phyloP scores from a whole-genome alignment of 768 basidiomycete species.

The Albatrellus ellisii region DNA sequence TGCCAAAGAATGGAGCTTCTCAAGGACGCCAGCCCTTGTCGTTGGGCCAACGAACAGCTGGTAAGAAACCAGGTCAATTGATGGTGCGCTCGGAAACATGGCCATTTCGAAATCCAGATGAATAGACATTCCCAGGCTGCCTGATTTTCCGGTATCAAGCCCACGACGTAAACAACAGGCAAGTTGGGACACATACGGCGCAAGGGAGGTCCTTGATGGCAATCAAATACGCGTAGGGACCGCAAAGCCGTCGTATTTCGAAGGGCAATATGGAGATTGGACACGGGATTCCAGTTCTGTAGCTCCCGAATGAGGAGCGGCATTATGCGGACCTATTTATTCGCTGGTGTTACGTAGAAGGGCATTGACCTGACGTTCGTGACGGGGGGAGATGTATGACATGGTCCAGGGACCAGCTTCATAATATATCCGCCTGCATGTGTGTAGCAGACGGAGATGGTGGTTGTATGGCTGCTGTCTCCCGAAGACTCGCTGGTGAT shows the following conservation, averaged over 20 bases:
- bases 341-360: conserved; percentile 15
- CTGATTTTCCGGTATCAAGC: not conserved
- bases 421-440: conserved; percentile 19
- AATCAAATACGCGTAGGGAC: conserved; percentile 24
- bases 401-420: conserved; percentile 21
- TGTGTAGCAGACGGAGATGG: conserved; percentile 22
- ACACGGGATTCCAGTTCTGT: conserved; percentile 16
- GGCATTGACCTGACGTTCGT: conserved; percentile 24
- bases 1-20: conserved; percentile 20
- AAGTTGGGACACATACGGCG: not conserved
- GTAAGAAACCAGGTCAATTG: not conserved
- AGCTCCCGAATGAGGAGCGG: not conserved
- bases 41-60: conserved; percentile 18
- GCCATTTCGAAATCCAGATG: not conserved
- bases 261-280: conserved; percentile 21
- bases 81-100: not conserved
- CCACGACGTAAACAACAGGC: not conserved
- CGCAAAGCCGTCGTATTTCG: conserved; percentile 17
- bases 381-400: conserved; percentile 24
- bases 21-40: conserved; percentile 20
- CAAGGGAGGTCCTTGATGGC: conserved; percentile 15
- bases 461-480: conserved; percentile 21
- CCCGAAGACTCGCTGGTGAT: conserved; percentile 13
- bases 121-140: not conserved
- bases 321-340: not conserved